Conservation (phyloP, 352 stramenopile species). For the Phytophthora tubulina region DNA sequence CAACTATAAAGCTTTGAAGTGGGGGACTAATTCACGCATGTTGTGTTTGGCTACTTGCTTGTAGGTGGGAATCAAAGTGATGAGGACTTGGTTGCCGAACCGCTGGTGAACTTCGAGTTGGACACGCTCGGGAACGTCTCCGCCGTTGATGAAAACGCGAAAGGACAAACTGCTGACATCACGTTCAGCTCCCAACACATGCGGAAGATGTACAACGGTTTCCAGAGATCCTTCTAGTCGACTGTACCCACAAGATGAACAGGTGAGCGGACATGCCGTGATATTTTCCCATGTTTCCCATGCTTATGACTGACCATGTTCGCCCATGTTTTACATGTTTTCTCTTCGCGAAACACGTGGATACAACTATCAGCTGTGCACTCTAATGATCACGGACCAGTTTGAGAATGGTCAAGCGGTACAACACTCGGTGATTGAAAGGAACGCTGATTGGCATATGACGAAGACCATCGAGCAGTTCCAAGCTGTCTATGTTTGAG, state of each 20-base stretch:
- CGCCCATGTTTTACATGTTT: slow-evolving; percentile 7
- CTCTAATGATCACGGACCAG: slow-evolving; percentile 18
- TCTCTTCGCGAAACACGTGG: background rate
- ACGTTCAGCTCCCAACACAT: slow-evolving; percentile 10
- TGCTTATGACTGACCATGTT: background rate
- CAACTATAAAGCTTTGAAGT: background rate
- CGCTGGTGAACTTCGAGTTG: slow-evolving; percentile 12
- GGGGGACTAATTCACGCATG: background rate
- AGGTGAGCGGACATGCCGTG: background rate
- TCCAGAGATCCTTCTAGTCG: slow-evolving; percentile 7
- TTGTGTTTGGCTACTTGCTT: background rate
- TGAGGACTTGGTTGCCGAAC: slow-evolving; percentile 1
- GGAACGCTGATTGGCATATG: no score
- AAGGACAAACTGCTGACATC: slow-evolving; percentile 1
- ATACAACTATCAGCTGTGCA: slow-evolving; percentile 21
- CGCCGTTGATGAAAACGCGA: slow-evolving; percentile 3
- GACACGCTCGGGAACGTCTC: background rate
- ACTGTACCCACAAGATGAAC: background rate
- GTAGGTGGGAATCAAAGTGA: slow-evolving; percentile 4
- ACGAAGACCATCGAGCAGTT: no score
- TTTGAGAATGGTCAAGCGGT: slow-evolving; percentile 7
- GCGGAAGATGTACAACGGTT: slow-evolving; percentile 12
- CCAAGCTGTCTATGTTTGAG: no score
- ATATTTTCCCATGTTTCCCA: background rate
- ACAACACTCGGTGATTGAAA: background rate